Percentiles rank a stretch among this genome's conserved stretches.
Evolutionary conservation across 805 yeast genomes (phyloP).

Genomic region (Ogataea haglerorum): DNA sequence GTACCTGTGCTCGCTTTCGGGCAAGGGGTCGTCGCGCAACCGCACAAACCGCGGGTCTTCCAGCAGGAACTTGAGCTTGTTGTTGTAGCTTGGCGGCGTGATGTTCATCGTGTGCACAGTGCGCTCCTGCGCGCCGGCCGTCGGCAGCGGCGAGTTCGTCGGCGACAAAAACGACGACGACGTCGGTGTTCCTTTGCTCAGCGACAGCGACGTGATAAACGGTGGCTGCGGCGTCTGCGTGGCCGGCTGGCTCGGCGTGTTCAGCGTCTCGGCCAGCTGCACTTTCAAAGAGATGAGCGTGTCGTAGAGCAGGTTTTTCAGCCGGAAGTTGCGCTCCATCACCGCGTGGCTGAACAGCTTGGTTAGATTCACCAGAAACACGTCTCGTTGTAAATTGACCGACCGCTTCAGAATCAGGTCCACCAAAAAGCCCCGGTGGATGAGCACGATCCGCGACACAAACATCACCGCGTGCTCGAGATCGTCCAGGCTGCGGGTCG

Average conservation of each 20-base stretch:
- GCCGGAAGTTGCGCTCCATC: slow-evolving; percentile 43
- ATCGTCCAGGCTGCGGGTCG: slow-evolving; percentile 16
- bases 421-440: slow-evolving; percentile 52
- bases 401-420: slow-evolving; percentile 42
- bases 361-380: slow-evolving; percentile 46
- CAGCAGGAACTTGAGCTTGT: slow-evolving; percentile 27
- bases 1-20: slow-evolving; percentile 18
- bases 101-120: slow-evolving; percentile 25
- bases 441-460: slow-evolving; percentile 52
- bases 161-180: slow-evolving; percentile 25
- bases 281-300: slow-evolving; percentile 51
- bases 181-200: slow-evolving; percentile 23
- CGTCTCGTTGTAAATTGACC: slow-evolving; percentile 39
- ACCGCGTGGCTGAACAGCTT: slow-evolving; percentile 42
- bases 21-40: slow-evolving; percentile 22
- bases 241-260: slow-evolving; percentile 13
- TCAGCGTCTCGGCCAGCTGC: slow-evolving; percentile 30
- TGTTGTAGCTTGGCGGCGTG: slow-evolving; percentile 33
- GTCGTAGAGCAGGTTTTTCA: slow-evolving; percentile 58
- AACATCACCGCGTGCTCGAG: slow-evolving; percentile 40
- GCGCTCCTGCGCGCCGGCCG: slow-evolving; percentile 19
- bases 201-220: slow-evolving; percentile 17
- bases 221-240: slow-evolving; percentile 17
- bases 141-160: slow-evolving; percentile 25
- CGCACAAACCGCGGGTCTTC: slow-evolving; percentile 22